A percentile compares a stretch with the other conserved stretches of the same genome.
These are phyloP conservation scores for Marasmius fiardii DNA, from an alignment of 1,284 basidiomycete species.

Conservation along the genomic window DNA sequence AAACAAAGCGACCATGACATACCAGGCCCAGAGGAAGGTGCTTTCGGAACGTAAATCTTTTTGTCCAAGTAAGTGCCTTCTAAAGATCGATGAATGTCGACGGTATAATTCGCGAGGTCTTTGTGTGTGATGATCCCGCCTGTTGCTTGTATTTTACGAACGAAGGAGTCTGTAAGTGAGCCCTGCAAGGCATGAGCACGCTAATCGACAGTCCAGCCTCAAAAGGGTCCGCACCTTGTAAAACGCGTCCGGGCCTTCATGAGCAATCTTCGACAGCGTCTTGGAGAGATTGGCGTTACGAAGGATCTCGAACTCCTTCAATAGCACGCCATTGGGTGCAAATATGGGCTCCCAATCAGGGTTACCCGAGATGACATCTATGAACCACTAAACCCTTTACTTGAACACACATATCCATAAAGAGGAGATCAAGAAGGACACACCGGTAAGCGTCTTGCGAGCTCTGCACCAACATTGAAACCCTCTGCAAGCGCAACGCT, in stretches of 20 bases:
- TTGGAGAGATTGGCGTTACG: constrained; percentile 63
- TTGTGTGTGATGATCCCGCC: constrained; percentile 79
- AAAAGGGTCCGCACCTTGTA: constrained; percentile 49
- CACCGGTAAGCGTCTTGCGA: constrained; percentile 70
- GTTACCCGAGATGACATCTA: constrained; percentile 66
- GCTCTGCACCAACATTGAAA: constrained; percentile 74
- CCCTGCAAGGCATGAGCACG: constrained; percentile 41
- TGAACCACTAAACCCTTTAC: constrained; percentile 36
- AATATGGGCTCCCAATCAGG: constrained; percentile 79
- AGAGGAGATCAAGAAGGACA: constrained; percentile 19
- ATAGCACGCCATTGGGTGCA: constrained; percentile 67
- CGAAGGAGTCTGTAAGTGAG: constrained; percentile 68
- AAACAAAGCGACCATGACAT: constrained; percentile 11
- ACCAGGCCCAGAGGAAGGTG: constrained; percentile 80
- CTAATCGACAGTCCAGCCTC: not conserved
- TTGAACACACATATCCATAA: constrained; percentile 2
- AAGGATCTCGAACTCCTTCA: constrained; percentile 74
- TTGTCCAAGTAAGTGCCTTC: constrained; percentile 73
- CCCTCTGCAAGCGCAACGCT: constrained; percentile 71
- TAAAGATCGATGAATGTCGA: constrained; percentile 70
- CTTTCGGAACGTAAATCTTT: constrained; percentile 80
- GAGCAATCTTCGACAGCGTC: constrained; percentile 63
- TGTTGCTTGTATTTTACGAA: constrained; percentile 61
- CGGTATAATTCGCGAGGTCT: constrained; percentile 71
- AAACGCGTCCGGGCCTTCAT: constrained; percentile 68